Base-by-base conservation (phyloP, 2,329 filamentous ascomycete species). In the Coniella vitis region DNA sequence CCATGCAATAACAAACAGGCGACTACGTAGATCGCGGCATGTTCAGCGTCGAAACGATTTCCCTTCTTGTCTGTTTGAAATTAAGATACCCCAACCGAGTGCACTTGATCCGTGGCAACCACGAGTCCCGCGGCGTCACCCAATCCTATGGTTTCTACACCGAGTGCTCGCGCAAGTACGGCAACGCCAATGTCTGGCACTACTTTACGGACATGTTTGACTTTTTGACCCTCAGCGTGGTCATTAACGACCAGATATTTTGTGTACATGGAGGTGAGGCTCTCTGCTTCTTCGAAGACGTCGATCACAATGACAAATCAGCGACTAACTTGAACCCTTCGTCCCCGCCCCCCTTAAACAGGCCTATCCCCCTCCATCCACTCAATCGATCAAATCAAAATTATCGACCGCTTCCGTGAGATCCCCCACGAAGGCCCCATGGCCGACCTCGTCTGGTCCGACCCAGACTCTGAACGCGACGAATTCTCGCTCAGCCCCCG, bases 141-240 rank as follows among this genome's bases (percentile, higher is more conserved):
- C 93, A 98, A 69, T 97, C 91, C 22, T 98, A 98, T 69, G 93
- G 93, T 49, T 98, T 98, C 72, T 98, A 98, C 66, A 97, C 93
- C 19, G 93, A 98, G 65, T 98, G 93, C 69, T 90, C 87, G 17
- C 85, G 93, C 58, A 98, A 98, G 70, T 98, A 98, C 69, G 93
- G 93, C 65, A 97, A 95, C 63, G 90, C 93, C 55, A 96, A 93
- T 61, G 93, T 98, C 19, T 98, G 93, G 93, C 93, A 98, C 69
- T 93, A 97, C 67, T 98, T 98, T 65, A 98, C 93, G 57, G 93
- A 98, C 71, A 97, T 98, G 90, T 98, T 98, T 69, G 93, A 98
- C 70, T 98, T 95, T 67, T 76, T 98, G 55, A 97, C 91, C 7
- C 74, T 98, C 49, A 95, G 88, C 60, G 94, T 97, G 53, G 91